These are phyloP conservation scores for Paramecium biaurelia DNA, from an alignment of 73 alveolate species.

Conservation along the genomic window DNA sequence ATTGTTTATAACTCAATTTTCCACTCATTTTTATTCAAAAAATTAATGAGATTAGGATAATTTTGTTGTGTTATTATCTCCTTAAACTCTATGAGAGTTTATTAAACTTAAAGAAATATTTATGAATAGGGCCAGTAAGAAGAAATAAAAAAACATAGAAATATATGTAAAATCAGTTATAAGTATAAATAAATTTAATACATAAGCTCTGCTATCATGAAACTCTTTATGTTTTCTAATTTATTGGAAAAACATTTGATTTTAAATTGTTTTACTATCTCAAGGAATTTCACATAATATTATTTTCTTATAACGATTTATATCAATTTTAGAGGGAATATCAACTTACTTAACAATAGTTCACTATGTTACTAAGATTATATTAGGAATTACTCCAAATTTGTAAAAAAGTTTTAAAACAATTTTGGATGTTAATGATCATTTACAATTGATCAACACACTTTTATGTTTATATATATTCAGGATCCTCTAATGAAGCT, in stretches of 20 bases:
- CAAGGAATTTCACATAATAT: background rate
- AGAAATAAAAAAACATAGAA: background rate
- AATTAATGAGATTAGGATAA: slow-evolving; percentile 15
- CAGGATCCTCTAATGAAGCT: background rate
- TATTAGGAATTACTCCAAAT: background rate
- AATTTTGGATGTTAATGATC: background rate
- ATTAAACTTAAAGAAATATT: background rate
- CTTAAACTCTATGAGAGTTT: background rate
- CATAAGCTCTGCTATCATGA: background rate
- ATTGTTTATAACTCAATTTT: background rate
- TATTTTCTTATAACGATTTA: background rate
- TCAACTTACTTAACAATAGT: slow-evolving; percentile 65
- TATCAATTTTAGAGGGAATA: background rate
- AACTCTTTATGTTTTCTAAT: background rate
- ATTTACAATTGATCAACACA: background rate
- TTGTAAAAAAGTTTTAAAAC: background rate
- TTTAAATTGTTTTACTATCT: background rate
- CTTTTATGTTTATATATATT: background rate
- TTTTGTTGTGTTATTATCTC: background rate
- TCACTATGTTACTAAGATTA: background rate
- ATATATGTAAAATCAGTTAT: background rate
- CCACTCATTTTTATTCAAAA: background rate
- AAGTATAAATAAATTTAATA: background rate
- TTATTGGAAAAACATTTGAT: too few species aligned
- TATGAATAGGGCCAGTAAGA: background rate